Conservation (phyloP, 345 rosid genomes). For the Cardamine chenopodiifolia region DNA sequence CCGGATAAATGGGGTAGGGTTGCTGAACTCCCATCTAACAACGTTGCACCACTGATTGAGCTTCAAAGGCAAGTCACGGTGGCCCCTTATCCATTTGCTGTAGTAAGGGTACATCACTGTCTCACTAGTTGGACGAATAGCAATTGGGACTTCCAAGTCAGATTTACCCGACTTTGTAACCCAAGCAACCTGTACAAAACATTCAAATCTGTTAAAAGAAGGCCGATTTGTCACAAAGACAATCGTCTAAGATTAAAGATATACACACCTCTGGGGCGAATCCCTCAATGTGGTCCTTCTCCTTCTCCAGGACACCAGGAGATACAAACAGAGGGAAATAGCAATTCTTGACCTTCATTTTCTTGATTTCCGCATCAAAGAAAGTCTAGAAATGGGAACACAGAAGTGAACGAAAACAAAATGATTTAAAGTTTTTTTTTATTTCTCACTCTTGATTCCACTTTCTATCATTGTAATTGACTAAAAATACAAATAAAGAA, state of each 20-base stretch:
- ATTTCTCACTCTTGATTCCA: background rate
- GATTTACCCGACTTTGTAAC: slow-evolving; percentile 91
- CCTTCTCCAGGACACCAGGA: slow-evolving; percentile 76
- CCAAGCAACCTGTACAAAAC: slow-evolving; percentile 84
- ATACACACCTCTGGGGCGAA: slow-evolving; percentile 90
- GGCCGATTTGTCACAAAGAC: background rate
- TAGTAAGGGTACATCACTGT: slow-evolving; percentile 97
- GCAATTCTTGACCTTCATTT: slow-evolving; percentile 89
- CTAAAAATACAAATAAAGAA: background rate
- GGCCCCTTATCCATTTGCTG: slow-evolving; percentile 98
- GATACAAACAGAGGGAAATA: slow-evolving; percentile 98
- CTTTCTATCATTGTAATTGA: too few species aligned
- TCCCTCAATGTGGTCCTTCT: slow-evolving; percentile 94
- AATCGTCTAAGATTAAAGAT: background rate
- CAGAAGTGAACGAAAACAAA: background rate
- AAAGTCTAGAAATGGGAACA: slow-evolving; percentile 55
- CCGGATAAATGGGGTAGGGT: slow-evolving; percentile 99
- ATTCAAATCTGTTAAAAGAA: slow-evolving; percentile 13
- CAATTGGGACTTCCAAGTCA: slow-evolving; percentile 89
- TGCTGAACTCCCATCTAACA: slow-evolving; percentile 98
- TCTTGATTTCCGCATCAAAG: slow-evolving; percentile 92
- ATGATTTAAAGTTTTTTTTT: background rate
- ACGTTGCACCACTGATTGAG: slow-evolving; percentile 99
- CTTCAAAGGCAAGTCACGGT: slow-evolving; percentile 92
- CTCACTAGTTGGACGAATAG: slow-evolving; percentile 98